Conservation (phyloP, 768 basidiomycete species). For the Tricholoma matsutake region DNA sequence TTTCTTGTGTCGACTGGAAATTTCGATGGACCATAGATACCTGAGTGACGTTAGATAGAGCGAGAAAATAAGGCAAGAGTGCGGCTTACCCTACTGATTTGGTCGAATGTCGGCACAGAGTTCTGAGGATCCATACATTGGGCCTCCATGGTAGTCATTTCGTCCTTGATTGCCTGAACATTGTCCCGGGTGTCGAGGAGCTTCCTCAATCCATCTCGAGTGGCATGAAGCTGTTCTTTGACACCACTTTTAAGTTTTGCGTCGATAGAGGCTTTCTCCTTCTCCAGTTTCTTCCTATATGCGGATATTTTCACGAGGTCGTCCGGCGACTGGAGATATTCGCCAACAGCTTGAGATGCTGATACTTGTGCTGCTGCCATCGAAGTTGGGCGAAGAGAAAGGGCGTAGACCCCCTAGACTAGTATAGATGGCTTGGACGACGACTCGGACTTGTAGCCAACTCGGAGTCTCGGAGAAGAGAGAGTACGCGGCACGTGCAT, state of each 20-base stretch:
- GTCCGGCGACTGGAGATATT: slow-evolving; percentile 90
- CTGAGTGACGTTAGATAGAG: slow-evolving; percentile 36
- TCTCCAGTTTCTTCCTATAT: slow-evolving; percentile 91
- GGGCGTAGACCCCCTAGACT: background rate
- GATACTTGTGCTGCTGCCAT: slow-evolving; percentile 61
- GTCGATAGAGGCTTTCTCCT: slow-evolving; percentile 94
- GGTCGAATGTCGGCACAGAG: slow-evolving; percentile 85
- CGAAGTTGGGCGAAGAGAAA: slow-evolving; percentile 5
- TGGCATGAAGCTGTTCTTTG: slow-evolving; percentile 89
- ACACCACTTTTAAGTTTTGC: slow-evolving; percentile 87
- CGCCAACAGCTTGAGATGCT: slow-evolving; percentile 82
- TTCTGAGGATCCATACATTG: slow-evolving; percentile 74
- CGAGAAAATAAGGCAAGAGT: background rate
- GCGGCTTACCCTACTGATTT: slow-evolving; percentile 82
- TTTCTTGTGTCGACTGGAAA: slow-evolving; percentile 92
- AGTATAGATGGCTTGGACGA: background rate
- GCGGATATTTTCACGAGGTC: slow-evolving; percentile 87
- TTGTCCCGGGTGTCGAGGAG: slow-evolving; percentile 73
- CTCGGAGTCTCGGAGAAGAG: too few species aligned
- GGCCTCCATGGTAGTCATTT: slow-evolving; percentile 78
- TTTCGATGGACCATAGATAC: slow-evolving; percentile 95
- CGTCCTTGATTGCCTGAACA: slow-evolving; percentile 80
- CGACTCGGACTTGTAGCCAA: background rate
- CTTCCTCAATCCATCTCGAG: slow-evolving; percentile 82
- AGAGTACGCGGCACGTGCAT: slow-evolving; percentile 7